A percentile compares a stretch with the other conserved stretches of the same genome.
These are phyloP conservation scores for Mesotaenium endlicherianum DNA, from an alignment of 139 green algal species.

Conservation along the genomic window DNA sequence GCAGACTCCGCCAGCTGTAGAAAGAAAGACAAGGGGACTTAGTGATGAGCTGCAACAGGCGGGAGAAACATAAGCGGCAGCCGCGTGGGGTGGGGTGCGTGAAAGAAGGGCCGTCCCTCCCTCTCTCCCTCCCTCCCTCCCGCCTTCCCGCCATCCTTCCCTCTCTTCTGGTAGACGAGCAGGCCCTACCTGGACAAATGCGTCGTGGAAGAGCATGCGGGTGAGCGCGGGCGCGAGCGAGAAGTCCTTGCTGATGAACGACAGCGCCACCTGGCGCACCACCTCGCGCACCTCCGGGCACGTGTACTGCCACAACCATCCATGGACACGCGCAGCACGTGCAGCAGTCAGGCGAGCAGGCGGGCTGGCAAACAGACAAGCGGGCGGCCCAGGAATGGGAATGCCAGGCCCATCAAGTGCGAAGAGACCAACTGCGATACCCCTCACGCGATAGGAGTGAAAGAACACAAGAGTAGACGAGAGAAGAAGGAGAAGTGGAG, in stretches of 20 bases:
- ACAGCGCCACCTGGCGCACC: too few species aligned
- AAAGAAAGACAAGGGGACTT: neutral
- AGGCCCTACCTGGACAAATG: neutral
- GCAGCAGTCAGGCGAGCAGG: too few species aligned
- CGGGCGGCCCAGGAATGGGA: too few species aligned
- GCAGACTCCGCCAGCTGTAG: neutral
- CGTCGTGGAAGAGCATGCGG: constrained; percentile 15
- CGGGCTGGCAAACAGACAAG: too few species aligned
- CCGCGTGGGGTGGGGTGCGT: neutral
- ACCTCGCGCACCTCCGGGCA: too few species aligned
- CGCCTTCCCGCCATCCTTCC: neutral
- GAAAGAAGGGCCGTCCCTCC: neutral
- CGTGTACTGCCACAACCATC: too few species aligned
- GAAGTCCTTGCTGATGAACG: neutral
- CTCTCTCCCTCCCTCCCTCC: neutral
- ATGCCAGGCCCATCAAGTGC: too few species aligned
- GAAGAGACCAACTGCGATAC: too few species aligned
- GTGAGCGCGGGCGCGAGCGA: neutral
- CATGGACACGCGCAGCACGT: too few species aligned
- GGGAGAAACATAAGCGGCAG: neutral
- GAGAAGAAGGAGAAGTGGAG: too few species aligned
- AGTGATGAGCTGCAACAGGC: neutral
- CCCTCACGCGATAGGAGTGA: too few species aligned
- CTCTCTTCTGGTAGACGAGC: neutral
- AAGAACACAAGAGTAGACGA: too few species aligned